These are phyloP conservation scores for Dryadomyces sulphureus DNA, from an alignment of 2,329 filamentous ascomycete genomes.

Conservation along the genomic window DNA sequence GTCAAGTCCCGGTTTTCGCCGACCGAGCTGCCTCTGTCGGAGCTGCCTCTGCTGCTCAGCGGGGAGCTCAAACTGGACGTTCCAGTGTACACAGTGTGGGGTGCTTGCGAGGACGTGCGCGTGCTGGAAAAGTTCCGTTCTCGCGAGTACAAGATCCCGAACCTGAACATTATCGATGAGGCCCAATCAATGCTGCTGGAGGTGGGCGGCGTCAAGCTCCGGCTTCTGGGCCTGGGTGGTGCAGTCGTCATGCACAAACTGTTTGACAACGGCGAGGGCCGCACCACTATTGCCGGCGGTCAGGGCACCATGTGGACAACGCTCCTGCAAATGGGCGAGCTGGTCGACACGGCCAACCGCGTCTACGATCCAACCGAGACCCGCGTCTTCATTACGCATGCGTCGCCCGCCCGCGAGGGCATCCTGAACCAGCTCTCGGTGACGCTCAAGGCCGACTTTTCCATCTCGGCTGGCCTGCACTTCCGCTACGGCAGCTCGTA, in stretches of 20 bases:
- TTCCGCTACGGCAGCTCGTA: slow-evolving; percentile 99
- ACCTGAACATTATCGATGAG: slow-evolving; percentile 97
- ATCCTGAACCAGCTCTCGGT: slow-evolving; percentile 96
- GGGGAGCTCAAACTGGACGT: slow-evolving; percentile 86
- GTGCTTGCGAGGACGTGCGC: slow-evolving; percentile 93
- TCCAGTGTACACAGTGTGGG: slow-evolving; percentile 97
- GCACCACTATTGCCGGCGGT: slow-evolving; percentile 93
- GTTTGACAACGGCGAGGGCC: slow-evolving; percentile 94
- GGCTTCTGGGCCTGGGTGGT: slow-evolving; percentile 81
- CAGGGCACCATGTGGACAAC: slow-evolving; percentile 99
- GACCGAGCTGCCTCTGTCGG: slow-evolving; percentile 76
- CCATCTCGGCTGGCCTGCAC: slow-evolving; percentile 89
- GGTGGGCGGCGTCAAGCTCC: slow-evolving; percentile 88
- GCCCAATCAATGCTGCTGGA: slow-evolving; percentile 91
- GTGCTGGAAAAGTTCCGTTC: slow-evolving; percentile 96
- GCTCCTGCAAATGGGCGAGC: slow-evolving; percentile 90
- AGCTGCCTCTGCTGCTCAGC: slow-evolving; percentile 76
- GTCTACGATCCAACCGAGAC: slow-evolving; percentile 98
- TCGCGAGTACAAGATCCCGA: slow-evolving; percentile 93
- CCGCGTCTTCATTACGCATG: slow-evolving; percentile 90
- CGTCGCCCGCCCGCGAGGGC: slow-evolving; percentile 89
- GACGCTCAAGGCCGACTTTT: slow-evolving; percentile 95
- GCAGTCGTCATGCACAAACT: slow-evolving; percentile 99
- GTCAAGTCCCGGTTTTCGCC: slow-evolving; percentile 77
- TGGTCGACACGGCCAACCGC: slow-evolving; percentile 93